phyloP scores from a whole-genome alignment of 169 alveolate species.

The Cryptosporidium bovis region DNA sequence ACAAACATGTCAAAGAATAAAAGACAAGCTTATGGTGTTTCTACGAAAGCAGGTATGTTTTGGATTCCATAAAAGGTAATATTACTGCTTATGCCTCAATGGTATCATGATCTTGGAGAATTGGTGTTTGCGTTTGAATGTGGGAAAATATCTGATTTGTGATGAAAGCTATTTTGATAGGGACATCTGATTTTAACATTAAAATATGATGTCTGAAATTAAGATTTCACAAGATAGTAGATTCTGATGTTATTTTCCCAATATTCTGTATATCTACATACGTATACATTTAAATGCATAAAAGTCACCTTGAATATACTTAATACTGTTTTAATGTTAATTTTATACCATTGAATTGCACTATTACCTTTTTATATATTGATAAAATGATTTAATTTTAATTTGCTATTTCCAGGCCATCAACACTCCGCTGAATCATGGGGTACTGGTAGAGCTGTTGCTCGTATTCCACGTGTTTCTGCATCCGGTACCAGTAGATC shows the following conservation, averaged over 20 bases:
- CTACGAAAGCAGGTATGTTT: conserved; percentile 85
- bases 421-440: conserved; percentile 98
- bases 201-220: not conserved
- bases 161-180: conserved; percentile 65
- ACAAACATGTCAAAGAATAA: conserved; percentile 94
- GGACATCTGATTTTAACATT: conserved; percentile 56
- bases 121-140: too few species aligned
- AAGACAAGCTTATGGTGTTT: conserved; percentile 97
- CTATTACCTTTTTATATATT: not conserved
- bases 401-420: conserved; percentile 82
- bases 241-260: conserved; percentile 33
- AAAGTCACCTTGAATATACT: too few species aligned
- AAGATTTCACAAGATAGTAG: conserved; percentile 71
- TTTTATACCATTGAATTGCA: not conserved
- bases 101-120: not conserved
- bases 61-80: not conserved
- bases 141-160: not conserved
- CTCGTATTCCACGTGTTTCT: conserved; percentile 99
- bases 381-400: too few species aligned
- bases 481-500: conserved; percentile 99
- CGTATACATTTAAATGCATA: too few species aligned
- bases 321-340: not conserved
- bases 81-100: not conserved
- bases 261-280: too few species aligned
- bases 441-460: conserved; percentile 99